phyloP scores from a whole-genome alignment of 176 grass and related monocot genomes.

The Triticum turgidum region DNA sequence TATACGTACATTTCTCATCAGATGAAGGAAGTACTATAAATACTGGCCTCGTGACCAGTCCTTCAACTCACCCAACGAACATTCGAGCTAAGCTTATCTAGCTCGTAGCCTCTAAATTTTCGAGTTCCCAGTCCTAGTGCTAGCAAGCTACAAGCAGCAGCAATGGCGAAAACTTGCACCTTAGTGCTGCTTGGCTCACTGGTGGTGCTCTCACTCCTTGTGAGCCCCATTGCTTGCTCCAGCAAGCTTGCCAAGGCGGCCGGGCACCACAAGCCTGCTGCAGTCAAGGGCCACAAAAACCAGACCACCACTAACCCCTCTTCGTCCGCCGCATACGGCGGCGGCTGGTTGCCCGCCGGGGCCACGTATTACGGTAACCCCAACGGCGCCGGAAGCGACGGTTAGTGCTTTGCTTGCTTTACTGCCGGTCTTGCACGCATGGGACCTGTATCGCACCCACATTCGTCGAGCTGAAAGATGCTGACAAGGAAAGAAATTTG shows the following conservation, averaged over 20 bases:
- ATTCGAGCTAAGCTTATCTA: conserved; percentile 25
- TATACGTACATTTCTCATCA: too few species aligned
- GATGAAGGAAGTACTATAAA: conserved; percentile 21
- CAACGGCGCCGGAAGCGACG: conserved; percentile 65
- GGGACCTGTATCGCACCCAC: not conserved
- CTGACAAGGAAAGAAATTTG: too few species aligned
- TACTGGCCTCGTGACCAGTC: conserved; percentile 2
- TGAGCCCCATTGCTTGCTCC: too few species aligned
- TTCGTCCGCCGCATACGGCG: not conserved
- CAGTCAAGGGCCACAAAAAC: not conserved
- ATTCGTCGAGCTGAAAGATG: too few species aligned
- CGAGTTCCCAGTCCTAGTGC: not conserved
- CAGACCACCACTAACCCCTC: conserved; percentile 14
- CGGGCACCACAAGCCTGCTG: not conserved
- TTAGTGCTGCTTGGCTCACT: too few species aligned
- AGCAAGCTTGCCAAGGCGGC: conserved; percentile 25
- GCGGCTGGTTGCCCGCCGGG: conserved; percentile 49
- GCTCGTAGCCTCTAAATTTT: not conserved
- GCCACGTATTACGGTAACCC: conserved; percentile 77
- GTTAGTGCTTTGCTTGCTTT: conserved; percentile 10
- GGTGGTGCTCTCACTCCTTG: too few species aligned
- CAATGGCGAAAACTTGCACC: too few species aligned
- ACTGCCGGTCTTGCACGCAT: not conserved
- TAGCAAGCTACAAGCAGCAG: conserved; percentile 11
- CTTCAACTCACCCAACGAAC: conserved; percentile 32